Evolutionary conservation across 2,329 filamentous ascomycete species (phyloP).

Genomic region (Ophiosphaerella korrae): DNA sequence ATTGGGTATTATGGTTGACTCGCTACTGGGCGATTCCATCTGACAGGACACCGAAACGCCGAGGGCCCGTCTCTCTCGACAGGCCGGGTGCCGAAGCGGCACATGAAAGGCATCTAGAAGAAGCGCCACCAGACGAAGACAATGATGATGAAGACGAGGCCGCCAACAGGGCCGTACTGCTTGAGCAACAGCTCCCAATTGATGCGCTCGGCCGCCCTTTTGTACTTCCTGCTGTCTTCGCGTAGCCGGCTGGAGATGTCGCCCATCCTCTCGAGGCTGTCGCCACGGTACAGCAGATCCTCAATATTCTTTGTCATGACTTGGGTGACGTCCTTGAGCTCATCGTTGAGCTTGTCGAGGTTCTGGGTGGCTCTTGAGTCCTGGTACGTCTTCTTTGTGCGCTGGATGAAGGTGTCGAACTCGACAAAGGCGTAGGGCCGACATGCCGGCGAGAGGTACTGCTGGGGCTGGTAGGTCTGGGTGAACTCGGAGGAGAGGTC

Average conservation of each 20-base stretch:
- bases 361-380: slow-evolving; percentile 91
- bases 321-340: slow-evolving; percentile 95
- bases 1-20: slow-evolving; percentile 16
- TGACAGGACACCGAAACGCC: slow-evolving; percentile 1
- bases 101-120: slow-evolving; percentile 62
- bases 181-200: slow-evolving; percentile 97
- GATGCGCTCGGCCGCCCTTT: slow-evolving; percentile 88
- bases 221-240: slow-evolving; percentile 95
- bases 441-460: slow-evolving; percentile 75
- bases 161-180: slow-evolving; percentile 93
- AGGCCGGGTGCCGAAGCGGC: neutral
- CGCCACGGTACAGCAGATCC: slow-evolving; percentile 91
- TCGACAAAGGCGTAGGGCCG: slow-evolving; percentile 97
- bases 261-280: slow-evolving; percentile 95
- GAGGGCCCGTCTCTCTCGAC: slow-evolving; percentile 3
- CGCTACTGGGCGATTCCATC: neutral
- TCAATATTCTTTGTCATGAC: slow-evolving; percentile 99
- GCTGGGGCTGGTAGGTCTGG: slow-evolving; percentile 74
- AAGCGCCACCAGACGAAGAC: slow-evolving; percentile 93
- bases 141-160: slow-evolving; percentile 78
- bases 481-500: slow-evolving; percentile 91
- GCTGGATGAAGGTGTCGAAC: slow-evolving; percentile 95
- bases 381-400: slow-evolving; percentile 91
- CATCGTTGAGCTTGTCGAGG: slow-evolving; percentile 92
- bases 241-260: slow-evolving; percentile 85